These are phyloP conservation scores for Kwoniella mangroviensis DNA, from an alignment of 768 basidiomycete species.

Conservation along the genomic window DNA sequence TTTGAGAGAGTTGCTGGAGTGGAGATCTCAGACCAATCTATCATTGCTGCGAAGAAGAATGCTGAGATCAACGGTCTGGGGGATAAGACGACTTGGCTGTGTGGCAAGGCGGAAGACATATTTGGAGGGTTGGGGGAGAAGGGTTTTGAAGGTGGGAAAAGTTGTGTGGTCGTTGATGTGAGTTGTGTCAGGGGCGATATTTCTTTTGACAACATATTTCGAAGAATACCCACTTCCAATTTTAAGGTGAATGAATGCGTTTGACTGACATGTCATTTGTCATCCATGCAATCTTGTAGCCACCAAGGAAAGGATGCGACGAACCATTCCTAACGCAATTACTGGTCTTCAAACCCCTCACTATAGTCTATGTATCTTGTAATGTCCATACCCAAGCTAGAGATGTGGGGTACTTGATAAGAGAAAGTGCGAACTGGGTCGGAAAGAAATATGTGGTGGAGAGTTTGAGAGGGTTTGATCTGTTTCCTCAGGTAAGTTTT, in stretches of 20 bases:
- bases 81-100: conserved; percentile 60
- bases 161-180: conserved; percentile 56
- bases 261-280: not conserved
- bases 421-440: conserved; percentile 59
- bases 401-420: conserved; percentile 76
- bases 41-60: conserved; percentile 58
- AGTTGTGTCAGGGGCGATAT: conserved; percentile 15
- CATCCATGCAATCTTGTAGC: conserved; percentile 64
- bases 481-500: conserved; percentile 76
- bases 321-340: conserved; percentile 72
- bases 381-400: conserved; percentile 82
- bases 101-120: conserved; percentile 86
- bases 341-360: conserved; percentile 68
- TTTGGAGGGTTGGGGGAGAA: conserved; percentile 61
- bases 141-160: conserved; percentile 51
- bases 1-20: conserved; percentile 84
- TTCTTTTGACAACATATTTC: not conserved
- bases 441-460: conserved; percentile 73
- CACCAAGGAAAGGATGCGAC: conserved; percentile 94
- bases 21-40: conserved; percentile 65
- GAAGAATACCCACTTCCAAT: not conserved
- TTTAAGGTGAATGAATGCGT: no score
- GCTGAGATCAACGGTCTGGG: conserved; percentile 61
- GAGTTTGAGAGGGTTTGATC: conserved; percentile 83
- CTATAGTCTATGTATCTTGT: conserved; percentile 88